These are phyloP conservation scores for Aspergillus sparsus DNA, from an alignment of 495 filamentous ascomycete species.

Conservation along the genomic window DNA sequence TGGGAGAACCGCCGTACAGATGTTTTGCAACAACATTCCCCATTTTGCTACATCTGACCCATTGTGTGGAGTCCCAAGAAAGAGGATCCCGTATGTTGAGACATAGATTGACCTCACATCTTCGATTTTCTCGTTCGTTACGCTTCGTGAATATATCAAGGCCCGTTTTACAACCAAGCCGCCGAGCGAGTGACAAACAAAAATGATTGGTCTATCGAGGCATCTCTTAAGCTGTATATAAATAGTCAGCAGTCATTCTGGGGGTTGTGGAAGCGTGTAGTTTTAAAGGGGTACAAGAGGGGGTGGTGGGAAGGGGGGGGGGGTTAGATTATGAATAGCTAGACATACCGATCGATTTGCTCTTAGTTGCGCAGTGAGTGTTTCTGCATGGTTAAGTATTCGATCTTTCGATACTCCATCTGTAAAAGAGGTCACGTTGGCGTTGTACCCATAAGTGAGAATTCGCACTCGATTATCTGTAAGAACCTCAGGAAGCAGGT, in stretches of 20 bases:
- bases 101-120: constrained; percentile 78
- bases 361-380: constrained; percentile 61
- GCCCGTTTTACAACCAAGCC: constrained; percentile 79
- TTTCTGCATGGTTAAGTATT: constrained; percentile 82
- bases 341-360: constrained; percentile 58
- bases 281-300: constrained; percentile 2
- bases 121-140: constrained; percentile 65
- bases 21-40: constrained; percentile 71
- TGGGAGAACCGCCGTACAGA: constrained; percentile 69
- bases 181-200: constrained; percentile 81
- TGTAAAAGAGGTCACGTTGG: constrained; percentile 67
- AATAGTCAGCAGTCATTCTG: constrained; percentile 4
- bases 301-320: constrained; percentile 19
- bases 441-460: constrained; percentile 83
- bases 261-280: too few relatives aligned
- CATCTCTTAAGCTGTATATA: constrained; percentile 51
- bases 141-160: constrained; percentile 63
- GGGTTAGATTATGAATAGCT: not conserved
- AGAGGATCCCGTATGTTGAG: constrained; percentile 81
- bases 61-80: constrained; percentile 85
- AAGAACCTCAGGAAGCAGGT: constrained; percentile 68
- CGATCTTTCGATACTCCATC: constrained; percentile 67
- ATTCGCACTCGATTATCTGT: constrained; percentile 65
- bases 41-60: constrained; percentile 77
- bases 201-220: constrained; percentile 72